These are phyloP conservation scores for Amanita brunnescens DNA, from an alignment of 768 basidiomycete species.

Conservation along the genomic window DNA sequence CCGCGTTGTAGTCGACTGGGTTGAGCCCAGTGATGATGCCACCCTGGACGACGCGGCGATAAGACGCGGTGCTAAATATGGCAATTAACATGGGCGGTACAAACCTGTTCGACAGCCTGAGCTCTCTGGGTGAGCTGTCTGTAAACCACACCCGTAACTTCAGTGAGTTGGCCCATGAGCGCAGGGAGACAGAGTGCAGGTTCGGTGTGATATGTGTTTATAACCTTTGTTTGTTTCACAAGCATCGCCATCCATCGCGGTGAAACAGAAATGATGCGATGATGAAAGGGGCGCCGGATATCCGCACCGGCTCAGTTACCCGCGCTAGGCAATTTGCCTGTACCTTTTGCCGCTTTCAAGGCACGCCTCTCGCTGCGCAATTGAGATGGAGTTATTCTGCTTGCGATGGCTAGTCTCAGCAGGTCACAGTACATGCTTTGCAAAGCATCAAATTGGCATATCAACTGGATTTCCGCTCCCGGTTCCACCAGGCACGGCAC, in stretches of 20 bases:
- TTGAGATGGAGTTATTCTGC: no score
- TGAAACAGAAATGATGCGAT: not conserved
- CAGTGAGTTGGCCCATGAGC: slow-evolving; percentile 41
- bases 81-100: slow-evolving; percentile 5
- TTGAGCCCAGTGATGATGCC: slow-evolving; percentile 74
- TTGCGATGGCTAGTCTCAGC: no score
- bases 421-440: no score
- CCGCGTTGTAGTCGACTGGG: slow-evolving; percentile 49
- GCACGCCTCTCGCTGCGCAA: no score
- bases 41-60: slow-evolving; percentile 41
- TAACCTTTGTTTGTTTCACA: not conserved
- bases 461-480: no score
- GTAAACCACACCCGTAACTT: slow-evolving; percentile 24
- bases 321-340: no score
- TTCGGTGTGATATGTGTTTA: not conserved
- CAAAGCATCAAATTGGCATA: no score
- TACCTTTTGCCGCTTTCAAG: no score
- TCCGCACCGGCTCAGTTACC: no score
- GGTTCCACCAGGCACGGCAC: no score
- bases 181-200: not conserved
- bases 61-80: not conserved
- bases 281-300: not conserved
- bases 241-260: not conserved
- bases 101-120: slow-evolving; percentile 37
- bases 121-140: slow-evolving; percentile 31